These are phyloP conservation scores for Candida bentonensis DNA, from an alignment of 805 yeast species.

Conservation along the genomic window DNA sequence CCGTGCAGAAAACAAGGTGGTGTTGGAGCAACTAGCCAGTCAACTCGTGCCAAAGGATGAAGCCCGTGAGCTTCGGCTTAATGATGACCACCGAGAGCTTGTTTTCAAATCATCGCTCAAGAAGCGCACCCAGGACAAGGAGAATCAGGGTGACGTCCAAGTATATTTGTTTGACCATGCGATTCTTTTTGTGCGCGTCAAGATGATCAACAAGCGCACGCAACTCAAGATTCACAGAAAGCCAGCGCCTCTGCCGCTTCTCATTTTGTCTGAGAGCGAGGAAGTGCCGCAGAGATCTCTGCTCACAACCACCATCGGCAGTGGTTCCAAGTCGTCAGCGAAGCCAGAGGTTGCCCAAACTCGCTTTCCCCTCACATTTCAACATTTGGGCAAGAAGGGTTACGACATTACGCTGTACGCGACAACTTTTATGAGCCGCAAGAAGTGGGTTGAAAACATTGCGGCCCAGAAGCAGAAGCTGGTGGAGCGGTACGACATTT, in stretches of 20 bases:
- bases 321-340: constrained; percentile 5
- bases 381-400: constrained; percentile 36
- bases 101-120: constrained; percentile 65
- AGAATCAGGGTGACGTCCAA: constrained; percentile 64
- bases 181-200: constrained; percentile 68
- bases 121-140: constrained; percentile 62
- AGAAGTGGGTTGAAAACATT: constrained; percentile 66
- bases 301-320: constrained; percentile 12
- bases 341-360: constrained; percentile 8
- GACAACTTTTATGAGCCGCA: constrained; percentile 41
- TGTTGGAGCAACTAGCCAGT: constrained; percentile 74
- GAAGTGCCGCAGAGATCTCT: constrained; percentile 39
- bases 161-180: constrained; percentile 83
- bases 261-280: constrained; percentile 62
- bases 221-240: constrained; percentile 82
- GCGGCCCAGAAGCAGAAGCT: constrained; percentile 65
- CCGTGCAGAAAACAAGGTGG: constrained; percentile 84
- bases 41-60: constrained; percentile 74
- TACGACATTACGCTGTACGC: constrained; percentile 30
- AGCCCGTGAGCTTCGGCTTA: constrained; percentile 69
- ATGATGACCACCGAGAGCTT: constrained; percentile 67
- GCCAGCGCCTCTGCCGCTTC: constrained; percentile 68
- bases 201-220: constrained; percentile 78
- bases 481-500: constrained; percentile 61
- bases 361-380: constrained; percentile 33